Evolutionary conservation across 2,329 filamentous ascomycete species (phyloP), one percentile per base, ranked within the genome.

Genomic region (Lasiodiplodia sp.): DNA sequence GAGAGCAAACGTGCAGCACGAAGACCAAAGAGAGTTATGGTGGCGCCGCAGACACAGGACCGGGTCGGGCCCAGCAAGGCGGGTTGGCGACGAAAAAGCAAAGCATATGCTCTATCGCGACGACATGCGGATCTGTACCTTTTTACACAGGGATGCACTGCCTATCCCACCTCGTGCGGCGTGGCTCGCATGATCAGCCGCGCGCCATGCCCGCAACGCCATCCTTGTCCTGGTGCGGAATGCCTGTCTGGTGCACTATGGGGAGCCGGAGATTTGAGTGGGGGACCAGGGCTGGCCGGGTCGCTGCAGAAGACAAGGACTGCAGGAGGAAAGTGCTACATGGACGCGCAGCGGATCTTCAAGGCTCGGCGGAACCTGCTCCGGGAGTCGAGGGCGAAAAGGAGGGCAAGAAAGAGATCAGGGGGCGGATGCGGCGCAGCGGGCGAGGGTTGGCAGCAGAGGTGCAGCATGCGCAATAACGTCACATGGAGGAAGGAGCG

Each of bases 31-130:
- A 34, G 31, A 34, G 31, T 34, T 34, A 47, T 47, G 7, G n/a
- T 14, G 3, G 18, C 44, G 18, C 18, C 44, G 18, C 44, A 47
- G 31, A 34, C 31, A 34, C 31, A 34, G 31, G 7, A 8, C 31
- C 31, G 31, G 31, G 31, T 34, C 31, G 31, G 31, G 31, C 31
- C 31, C 31, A 34, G 31, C 31, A 34, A 34, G 31, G 31, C 44
- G n/a, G 44, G n/a, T 47, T 47, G 44, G 44, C 44, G 44, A 47
- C 7, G 44, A 47, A 47, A 47, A 47, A 47, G 44, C 44, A 47
- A 47, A 47, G 51, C 51, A 53, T n/a, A 47, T 21, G 18, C 44
- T 47, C 44, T 47, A 47, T 47, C 44, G 44, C 44, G 44, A 47
- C 44, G 44, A 47, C 44, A 47, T n/a, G 18, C 44, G n/a, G 7